Evolutionary conservation across 768 basidiomycete genomes (phyloP), one percentile per base, ranked within the genome.

Genomic region (Russula brevipes): DNA sequence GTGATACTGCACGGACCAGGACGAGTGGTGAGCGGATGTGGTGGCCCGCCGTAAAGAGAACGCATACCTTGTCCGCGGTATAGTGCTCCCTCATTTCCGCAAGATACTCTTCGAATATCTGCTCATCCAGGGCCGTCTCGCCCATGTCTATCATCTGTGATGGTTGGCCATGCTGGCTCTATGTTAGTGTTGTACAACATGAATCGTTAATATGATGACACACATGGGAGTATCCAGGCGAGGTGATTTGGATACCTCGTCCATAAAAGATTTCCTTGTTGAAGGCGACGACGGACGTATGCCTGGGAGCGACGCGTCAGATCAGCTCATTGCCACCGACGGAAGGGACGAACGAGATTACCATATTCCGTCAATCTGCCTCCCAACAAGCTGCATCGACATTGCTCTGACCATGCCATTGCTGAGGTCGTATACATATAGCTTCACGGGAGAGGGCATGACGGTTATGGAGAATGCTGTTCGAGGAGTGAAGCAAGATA

Each of bases 321-420:
- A 17, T 24, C 4, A 58, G 2, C 42, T 30, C 31, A 9, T 36
- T 33, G 30, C 31, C 36, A 36, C 4, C 8, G 41, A 42, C 14
- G 59, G 67, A n/a, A 35, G 38, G 41, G 1, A 9, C 24, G 33
- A 39, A n/a, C 24, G 4, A 35, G 58, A 73, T 81, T 59, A 91
- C 94, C 95, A 98, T 57, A 98, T 85, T 0, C 95, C 95, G 65
- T 97, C 91, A 57, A 97, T 92, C 73, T 94, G 92, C 57, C 84
- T 82, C 5, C 95, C 95, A 0, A 89, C 89, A 45, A 97, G 79
- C 73, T 89, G 88, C 52, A 80, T 76, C 6, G 93, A 95, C 41
- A 97, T 76, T 64, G 85, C 82, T 58, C 81, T 80, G 6, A 93
- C 95, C 69, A 96, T 79, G 46, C 94, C 94, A 70, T 87, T 85